Evolutionary conservation across 2,329 filamentous ascomycete genomes (phyloP), one percentile per base, ranked within the genome.

Genomic region (Pleoardoris graminearum): DNA sequence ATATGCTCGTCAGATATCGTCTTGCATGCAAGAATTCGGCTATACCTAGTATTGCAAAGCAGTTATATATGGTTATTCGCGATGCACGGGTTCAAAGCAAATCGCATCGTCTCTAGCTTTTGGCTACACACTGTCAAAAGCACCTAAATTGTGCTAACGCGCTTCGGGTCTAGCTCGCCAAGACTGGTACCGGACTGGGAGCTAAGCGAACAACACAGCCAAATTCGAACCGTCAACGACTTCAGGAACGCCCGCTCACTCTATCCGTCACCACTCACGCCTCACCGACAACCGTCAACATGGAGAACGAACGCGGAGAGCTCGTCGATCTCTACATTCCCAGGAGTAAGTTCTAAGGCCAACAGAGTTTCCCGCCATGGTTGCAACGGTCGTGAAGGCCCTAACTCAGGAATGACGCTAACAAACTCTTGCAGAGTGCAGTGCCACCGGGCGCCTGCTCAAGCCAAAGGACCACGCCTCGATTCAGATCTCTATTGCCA

Each of bases 261-360:
- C 5, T 14, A 16, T 50, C 48, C 55, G 59, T 49, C 52, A 62
- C 50, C 56, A 61, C 48, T 33, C 52, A 57, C 61, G 53, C 61
- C 61, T 57, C 51, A 51, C 61, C 60, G 65, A 66, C 25, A 47
- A 63, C 57, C 61, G 50, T 62, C 76, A 92, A 85, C 82, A 99
- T 97, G 94, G 94, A 99, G 87, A 99, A 99, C 91, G 94, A 97
- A 85, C 91, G 91, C 83, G 93, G 93, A 84, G 91, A 97, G 82
- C 92, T 97, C 83, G 94, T 97, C 80, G 93, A 97, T 84, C 91
- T 22, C 19, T 22, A 23, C 17, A 14, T 23, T n/a, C 36, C 36
- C 36, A 22, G 35, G n/a, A 37, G 35, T 37, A 22, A 12, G 38
- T 29, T 7, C 35, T 8, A 12, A 19, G 8, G 11, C 35, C 16